Conservation (phyloP, 352 stramenopile species). For the Phytophthora crassamura region DNA sequence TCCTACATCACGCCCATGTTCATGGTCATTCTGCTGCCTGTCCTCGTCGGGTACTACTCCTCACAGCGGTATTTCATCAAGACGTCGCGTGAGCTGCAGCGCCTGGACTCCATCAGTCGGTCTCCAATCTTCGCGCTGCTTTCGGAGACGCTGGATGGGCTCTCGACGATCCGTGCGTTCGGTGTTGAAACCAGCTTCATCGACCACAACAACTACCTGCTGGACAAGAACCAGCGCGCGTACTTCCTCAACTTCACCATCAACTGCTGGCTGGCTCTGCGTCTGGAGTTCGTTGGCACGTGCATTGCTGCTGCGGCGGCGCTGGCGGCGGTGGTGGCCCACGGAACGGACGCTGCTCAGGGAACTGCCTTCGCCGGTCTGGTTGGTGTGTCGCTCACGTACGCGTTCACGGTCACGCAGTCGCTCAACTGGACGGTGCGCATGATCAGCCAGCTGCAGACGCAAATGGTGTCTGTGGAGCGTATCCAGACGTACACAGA, state of each 20-base stretch:
- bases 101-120: slow-evolving; percentile 92
- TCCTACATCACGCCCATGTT: slow-evolving; percentile 63
- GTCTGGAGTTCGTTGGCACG: slow-evolving; percentile 68
- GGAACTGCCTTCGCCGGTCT: slow-evolving; percentile 51
- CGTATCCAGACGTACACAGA: slow-evolving; percentile 70
- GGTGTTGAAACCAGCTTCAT: slow-evolving; percentile 52
- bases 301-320: slow-evolving; percentile 56
- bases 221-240: slow-evolving; percentile 69
- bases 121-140: slow-evolving; percentile 95
- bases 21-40: slow-evolving; percentile 69
- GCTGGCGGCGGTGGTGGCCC: slow-evolving; percentile 50
- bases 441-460: slow-evolving; percentile 74
- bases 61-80: slow-evolving; percentile 93
- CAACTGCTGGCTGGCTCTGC: slow-evolving; percentile 76
- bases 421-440: slow-evolving; percentile 74
- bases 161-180: slow-evolving; percentile 93
- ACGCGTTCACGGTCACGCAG: slow-evolving; percentile 75
- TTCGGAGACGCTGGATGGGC: slow-evolving; percentile 94
- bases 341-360: slow-evolving; percentile 36
- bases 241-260: slow-evolving; percentile 74
- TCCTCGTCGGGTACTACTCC: slow-evolving; percentile 55
- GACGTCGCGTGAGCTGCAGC: slow-evolving; percentile 92
- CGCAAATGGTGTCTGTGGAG: slow-evolving; percentile 76
- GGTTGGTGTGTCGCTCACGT: slow-evolving; percentile 68
- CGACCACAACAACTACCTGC: slow-evolving; percentile 46